phyloP scores from a whole-genome alignment of 768 basidiomycete genomes.

The Suillus subluteus region DNA sequence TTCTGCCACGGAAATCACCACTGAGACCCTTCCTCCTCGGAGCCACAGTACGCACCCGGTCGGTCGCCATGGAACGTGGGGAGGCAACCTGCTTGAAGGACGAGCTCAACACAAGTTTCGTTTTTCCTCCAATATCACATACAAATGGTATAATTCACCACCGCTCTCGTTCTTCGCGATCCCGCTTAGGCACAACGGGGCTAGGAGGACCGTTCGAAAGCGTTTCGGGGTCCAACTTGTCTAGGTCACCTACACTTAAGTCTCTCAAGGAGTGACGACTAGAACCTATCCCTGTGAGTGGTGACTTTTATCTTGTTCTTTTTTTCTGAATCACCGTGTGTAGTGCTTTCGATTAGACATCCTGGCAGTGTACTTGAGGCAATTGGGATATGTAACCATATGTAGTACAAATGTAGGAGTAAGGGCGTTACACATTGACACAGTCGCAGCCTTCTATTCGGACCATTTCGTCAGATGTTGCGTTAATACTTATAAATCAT shows the following conservation, averaged over 20 bases:
- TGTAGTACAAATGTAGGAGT: not conserved
- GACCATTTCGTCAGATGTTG: not conserved
- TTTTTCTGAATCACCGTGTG: not conserved
- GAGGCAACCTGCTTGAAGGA: slow-evolving; percentile 41
- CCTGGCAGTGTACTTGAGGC: not conserved
- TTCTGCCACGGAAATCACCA: slow-evolving; percentile 2
- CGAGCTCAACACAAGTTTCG: slow-evolving; percentile 44
- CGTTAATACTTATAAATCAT: not conserved
- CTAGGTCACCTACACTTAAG: slow-evolving; percentile 13
- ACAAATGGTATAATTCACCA: slow-evolving; percentile 9
- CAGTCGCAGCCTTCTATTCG: not conserved
- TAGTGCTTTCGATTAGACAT: not conserved
- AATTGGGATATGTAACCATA: not conserved
- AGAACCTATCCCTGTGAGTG: not conserved
- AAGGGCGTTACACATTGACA: not conserved
- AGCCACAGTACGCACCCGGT: slow-evolving; percentile 32
- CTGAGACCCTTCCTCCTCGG: slow-evolving; percentile 28
- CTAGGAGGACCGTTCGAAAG: slow-evolving; percentile 8
- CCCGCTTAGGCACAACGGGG: not conserved
- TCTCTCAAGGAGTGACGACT: slow-evolving; percentile 8
- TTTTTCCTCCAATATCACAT: slow-evolving; percentile 41
- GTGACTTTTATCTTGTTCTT: too few relatives aligned
- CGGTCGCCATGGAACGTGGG: slow-evolving; percentile 40
- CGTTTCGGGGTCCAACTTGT: slow-evolving; percentile 4
- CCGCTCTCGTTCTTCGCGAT: slow-evolving; percentile 18